Evolutionary conservation across 495 filamentous ascomycete species (phyloP).

Genomic region (Daldinia grandis): DNA sequence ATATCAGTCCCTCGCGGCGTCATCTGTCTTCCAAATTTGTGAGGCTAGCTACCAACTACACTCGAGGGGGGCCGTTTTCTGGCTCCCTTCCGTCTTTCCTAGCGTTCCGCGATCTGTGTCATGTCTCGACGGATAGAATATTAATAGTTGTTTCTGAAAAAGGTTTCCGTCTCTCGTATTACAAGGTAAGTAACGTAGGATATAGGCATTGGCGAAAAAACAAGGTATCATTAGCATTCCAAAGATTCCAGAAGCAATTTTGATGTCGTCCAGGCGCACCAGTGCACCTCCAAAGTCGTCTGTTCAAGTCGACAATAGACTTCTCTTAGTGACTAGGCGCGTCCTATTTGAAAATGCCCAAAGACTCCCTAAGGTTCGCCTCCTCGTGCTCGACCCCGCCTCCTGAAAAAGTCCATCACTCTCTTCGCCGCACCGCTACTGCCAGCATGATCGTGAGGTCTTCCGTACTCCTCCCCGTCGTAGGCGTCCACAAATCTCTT

Average conservation of each 20-base stretch:
- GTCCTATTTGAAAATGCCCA: background rate
- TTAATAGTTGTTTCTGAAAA: conserved; percentile 33
- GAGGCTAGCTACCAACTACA: background rate
- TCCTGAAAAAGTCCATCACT: conserved; percentile 98
- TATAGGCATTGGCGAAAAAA: conserved; percentile 34
- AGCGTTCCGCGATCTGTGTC: conserved; percentile 9
- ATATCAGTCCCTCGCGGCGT: conserved; percentile 16
- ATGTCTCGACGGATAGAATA: conserved; percentile 32
- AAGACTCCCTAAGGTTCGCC: conserved; percentile 54
- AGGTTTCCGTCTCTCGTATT: conserved; percentile 36
- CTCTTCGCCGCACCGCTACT: conserved; percentile 85
- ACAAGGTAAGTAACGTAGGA: conserved; percentile 36
- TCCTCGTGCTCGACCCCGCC: conserved; percentile 78
- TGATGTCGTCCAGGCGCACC: conserved; percentile 19
- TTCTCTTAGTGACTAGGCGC: conserved; percentile 3
- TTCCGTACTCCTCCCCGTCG: conserved; percentile 71
- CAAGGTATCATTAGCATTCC: conserved; percentile 38
- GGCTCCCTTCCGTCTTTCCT: background rate
- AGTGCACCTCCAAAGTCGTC: conserved; percentile 13
- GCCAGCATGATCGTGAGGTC: conserved; percentile 72
- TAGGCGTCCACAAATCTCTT: conserved; percentile 94
- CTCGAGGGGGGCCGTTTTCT: background rate
- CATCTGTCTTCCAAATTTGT: conserved; percentile 32
- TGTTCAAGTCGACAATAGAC: conserved; percentile 6
- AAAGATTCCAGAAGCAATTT: conserved; percentile 32